Conservation (phyloP, 2,329 filamentous ascomycete genomes). For the Coniella lustricola region DNA sequence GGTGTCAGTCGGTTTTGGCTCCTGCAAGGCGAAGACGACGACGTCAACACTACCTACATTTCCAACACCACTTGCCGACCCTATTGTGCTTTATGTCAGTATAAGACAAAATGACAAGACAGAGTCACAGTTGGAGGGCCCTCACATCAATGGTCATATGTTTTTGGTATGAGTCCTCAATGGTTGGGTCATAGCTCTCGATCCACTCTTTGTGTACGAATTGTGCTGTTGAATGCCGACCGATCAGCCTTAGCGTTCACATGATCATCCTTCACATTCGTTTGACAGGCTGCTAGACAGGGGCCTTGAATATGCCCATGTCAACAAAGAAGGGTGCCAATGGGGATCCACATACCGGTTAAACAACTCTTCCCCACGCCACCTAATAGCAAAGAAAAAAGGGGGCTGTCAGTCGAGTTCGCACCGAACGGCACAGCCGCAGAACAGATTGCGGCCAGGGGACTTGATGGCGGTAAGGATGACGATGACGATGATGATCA, state of each 20-base stretch:
- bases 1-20: conserved; percentile 9
- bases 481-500: conserved; percentile 16
- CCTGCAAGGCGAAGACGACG: conserved; percentile 9
- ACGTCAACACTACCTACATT: conserved; percentile 53
- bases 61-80: conserved; percentile 83
- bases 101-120: conserved; percentile 11
- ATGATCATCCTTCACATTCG: conserved; percentile 11
- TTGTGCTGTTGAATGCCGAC: conserved; percentile 53
- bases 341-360: conserved; percentile 55
- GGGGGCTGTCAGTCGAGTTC: conserved; percentile 4
- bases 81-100: conserved; percentile 39
- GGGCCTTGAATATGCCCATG: conserved; percentile 16
- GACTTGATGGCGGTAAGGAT: background rate
- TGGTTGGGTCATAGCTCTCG: conserved; percentile 75
- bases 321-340: conserved; percentile 6
- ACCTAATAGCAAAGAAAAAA: conserved; percentile 42
- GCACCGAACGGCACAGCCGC: background rate
- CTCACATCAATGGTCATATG: conserved; percentile 78
- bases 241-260: conserved; percentile 15
- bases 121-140: conserved; percentile 32
- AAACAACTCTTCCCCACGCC: conserved; percentile 90
- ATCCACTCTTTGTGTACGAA: conserved; percentile 95
- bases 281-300: conserved; percentile 10
- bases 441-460: background rate
- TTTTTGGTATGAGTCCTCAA: conserved; percentile 70